Base-by-base conservation (phyloP, 1,284 basidiomycete genomes). In the Peniophora sp. region DNA sequence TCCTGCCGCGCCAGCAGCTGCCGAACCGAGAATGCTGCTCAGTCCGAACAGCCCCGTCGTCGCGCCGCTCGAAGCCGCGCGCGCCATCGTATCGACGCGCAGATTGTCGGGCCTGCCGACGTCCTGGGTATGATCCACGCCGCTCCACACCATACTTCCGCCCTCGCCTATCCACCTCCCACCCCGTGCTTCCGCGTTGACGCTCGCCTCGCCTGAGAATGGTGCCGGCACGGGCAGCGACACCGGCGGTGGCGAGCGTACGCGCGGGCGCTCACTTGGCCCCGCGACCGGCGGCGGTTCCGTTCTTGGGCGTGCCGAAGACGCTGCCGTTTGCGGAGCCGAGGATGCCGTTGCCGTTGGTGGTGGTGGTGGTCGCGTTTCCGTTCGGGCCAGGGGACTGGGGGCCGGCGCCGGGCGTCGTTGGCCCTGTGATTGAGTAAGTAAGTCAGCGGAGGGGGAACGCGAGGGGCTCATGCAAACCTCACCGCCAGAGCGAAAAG, bases 401-500 rank as follows among this genome's bases (percentile, higher is more conserved):
- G 27, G 27, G 27, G 27, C 27, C 27, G 27, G 27, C 27, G 12
- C 27, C 27, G 27, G 27, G 27, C 27, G 27, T 32, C 12, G 5
- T 5, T 5, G 27, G 27, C 27, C 27, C 27, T 32, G 27, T 5
- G 5, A 32, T 32, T 32, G 5, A 32, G 27, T 32, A 42, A 41
- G 39, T 34, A 42, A 53, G 50, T 57, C 50, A 58, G 55, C 47
- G 49, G 34, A 47, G 49, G 46, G 54, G 45, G 56, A 55, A 57
- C 10, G 43, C 41, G 24, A 36, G 47, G 39, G 54, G 51, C 52
- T 41, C 52, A 24, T 45, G 56, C 57, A 55, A 56, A 58, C 57
- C 56, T 50, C 57, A 53, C 55, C 47, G 57, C 57, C 57, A 22
- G 48, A 23, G 36, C 49, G 52, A 53, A 53, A 53, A 46, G 43